Evolutionary conservation across 352 stramenopile species (phyloP), one percentile per base, ranked within the genome.

Genomic region (Phytophthora kernoviae): DNA sequence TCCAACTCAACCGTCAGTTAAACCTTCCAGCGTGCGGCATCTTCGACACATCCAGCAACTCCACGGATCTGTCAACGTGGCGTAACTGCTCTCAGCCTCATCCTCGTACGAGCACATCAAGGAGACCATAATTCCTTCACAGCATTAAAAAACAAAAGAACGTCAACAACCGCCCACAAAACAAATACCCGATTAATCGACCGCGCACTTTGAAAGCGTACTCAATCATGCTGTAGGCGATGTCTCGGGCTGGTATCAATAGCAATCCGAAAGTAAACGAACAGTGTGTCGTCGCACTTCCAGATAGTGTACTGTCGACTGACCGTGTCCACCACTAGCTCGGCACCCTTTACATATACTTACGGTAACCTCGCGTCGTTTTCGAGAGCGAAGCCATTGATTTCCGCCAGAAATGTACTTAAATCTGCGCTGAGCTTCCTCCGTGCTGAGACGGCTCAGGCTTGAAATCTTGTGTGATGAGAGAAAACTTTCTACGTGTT

Each of bases 291-390:
- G 73, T 99, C 96, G 70, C 99, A 99, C 68, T 97, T 96, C 97
- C 96, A 99, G 10, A 99, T 86, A 17, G 95, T n/a, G n/a, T n/a
- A n/a, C 96, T 32, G 91, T 90, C 86, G 87, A 52, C 82, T 97
- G 11, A 98, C 95, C 9, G 94, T 96, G 77, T 99, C 96, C 15
- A 99, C 82, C 5, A 98, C 96, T 75, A 98, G 99, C 70, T 99
- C 97, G 53, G 90, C 84, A 11, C 96, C 97, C 47, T 90, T 81
- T 2, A 99, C 77, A 61, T 96, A 99, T 67, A 98, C 95, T 66
- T 98, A 94, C 34, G 97, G 72, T 44, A 96, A 61, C 18, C 93
- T 85, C 7, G 81, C 84, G 14, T 88, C 75, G 69, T 96, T 97
- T 41, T 88, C 70, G 43, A 95, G 76, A 17, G 87, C 89, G 5